Base-by-base conservation (phyloP, 805 yeast genomes). In the Ogataea methanolica region DNA sequence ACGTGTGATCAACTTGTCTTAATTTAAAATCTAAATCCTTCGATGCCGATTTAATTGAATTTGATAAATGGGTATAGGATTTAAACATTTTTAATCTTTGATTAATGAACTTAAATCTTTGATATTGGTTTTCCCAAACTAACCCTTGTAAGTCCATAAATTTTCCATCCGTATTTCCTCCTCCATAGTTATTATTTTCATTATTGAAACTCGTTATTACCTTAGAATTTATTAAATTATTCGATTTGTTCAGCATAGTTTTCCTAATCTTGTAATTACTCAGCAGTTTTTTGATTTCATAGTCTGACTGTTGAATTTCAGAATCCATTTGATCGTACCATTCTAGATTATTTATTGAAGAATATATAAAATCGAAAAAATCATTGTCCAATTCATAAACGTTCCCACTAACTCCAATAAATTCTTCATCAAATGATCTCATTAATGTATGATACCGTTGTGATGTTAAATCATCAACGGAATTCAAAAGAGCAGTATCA, bases 81-180 rank as follows among this genome's bases (percentile, higher is more conserved):
- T 48, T 47, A 37, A 65, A 60, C 31, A 48, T 50, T 16, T 47
- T 33, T 41, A 50, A 46, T 46, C 70, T 49, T 16, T 55, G 48
- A 33, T 49, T 46, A 11, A 60, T 45, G 31, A 63, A 52, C 22
- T 50, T 46, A 5, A 47, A 45, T 39, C 68, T 44, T 34, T 57
- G 59, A 6, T 31, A 45, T 29, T 45, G 39, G 34, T 44, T 44
- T 6, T 59, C 57, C 70, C 70, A 66, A 1, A 50, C 40, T 2
- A 66, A 39, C 0, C 69, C 70, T 39, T 66, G 70, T 6, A 57
- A 34, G 47, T 65, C 71, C 51, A 59, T 51, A 16, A 50, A 45
- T 23, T 46, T 52, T 6, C 40, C 46, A 14, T 23, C 17, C n/a
- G 29, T 36, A 5, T 19, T 36, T 26, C 11, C 11, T 5, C 31